A percentile compares a stretch with the other conserved stretches of the same genome.
Conservation (phyloP, 768 basidiomycete species). For the Psilocybe cyanescens region DNA sequence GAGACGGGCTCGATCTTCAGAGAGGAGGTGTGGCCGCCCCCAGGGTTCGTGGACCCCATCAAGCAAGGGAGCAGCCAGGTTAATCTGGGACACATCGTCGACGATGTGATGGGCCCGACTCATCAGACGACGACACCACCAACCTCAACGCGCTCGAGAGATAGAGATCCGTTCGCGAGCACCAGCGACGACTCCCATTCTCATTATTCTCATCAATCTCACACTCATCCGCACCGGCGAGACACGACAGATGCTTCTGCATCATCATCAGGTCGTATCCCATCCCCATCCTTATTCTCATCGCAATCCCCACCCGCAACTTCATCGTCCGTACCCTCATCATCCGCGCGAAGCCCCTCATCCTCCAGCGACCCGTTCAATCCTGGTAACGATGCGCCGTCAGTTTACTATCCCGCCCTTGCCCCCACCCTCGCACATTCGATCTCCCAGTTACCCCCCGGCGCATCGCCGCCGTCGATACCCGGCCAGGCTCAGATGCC, state of each 20-base stretch:
- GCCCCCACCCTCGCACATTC: no score
- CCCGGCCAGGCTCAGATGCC: slow-evolving; percentile 9
- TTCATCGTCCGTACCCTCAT: no score
- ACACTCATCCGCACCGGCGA: slow-evolving; percentile 8
- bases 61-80: slow-evolving; percentile 33
- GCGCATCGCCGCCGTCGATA: slow-evolving; percentile 15
- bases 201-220: no score
- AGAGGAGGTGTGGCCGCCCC: slow-evolving; percentile 52
- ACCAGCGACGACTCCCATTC: slow-evolving; percentile 2
- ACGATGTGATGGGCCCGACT: slow-evolving; percentile 53
- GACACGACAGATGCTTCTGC: slow-evolving; percentile 13
- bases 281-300: not conserved
- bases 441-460: slow-evolving; percentile 5
- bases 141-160: no score
- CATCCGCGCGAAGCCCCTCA: no score
- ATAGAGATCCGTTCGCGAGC: not conserved
- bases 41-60: slow-evolving; percentile 44
- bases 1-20: slow-evolving; percentile 51
- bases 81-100: slow-evolving; percentile 44
- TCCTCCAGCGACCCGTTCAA: slow-evolving; percentile 15
- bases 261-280: not conserved
- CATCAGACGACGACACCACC: not conserved
- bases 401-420: slow-evolving; percentile 13
- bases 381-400: not conserved
- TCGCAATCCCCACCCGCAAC: no score